Conservation (phyloP, 2,329 filamentous ascomycete genomes). For the Hysterium pulicare region DNA sequence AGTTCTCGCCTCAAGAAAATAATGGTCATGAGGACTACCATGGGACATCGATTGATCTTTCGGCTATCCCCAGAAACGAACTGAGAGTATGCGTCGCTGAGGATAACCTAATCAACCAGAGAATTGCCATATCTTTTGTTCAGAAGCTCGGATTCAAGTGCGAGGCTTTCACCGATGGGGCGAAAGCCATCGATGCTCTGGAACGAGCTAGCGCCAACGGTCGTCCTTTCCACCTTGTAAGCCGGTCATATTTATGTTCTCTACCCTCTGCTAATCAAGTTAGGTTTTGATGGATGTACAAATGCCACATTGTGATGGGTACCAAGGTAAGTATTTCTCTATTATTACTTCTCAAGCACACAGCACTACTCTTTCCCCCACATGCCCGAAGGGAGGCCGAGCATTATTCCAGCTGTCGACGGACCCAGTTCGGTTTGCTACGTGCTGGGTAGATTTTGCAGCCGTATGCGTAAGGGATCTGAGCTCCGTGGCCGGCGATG, state of each 20-base stretch:
- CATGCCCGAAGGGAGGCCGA: too few species aligned
- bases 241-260: too few species aligned
- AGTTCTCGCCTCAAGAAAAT: conserved; percentile 52
- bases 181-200: conserved; percentile 84
- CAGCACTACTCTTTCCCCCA: too few species aligned
- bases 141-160: conserved; percentile 81
- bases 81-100: conserved; percentile 90
- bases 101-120: conserved; percentile 92
- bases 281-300: conserved; percentile 81
- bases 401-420: too few species aligned
- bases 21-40: conserved; percentile 39
- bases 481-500: too few species aligned
- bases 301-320: conserved; percentile 91
- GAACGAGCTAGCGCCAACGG: conserved; percentile 67
- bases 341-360: too few species aligned
- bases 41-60: conserved; percentile 49
- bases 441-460: too few species aligned
- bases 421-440: too few species aligned
- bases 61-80: conserved; percentile 69
- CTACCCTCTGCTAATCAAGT: neutral
- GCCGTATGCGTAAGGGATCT: too few species aligned
- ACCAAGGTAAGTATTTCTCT: conserved; percentile 57
- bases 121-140: conserved; percentile 89
- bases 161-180: conserved; percentile 85
- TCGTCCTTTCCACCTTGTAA: conserved; percentile 77